Evolutionary conservation across 768 basidiomycete species (phyloP), one percentile per base, ranked within the genome.

Genomic region (Glaciozyma martinii): DNA sequence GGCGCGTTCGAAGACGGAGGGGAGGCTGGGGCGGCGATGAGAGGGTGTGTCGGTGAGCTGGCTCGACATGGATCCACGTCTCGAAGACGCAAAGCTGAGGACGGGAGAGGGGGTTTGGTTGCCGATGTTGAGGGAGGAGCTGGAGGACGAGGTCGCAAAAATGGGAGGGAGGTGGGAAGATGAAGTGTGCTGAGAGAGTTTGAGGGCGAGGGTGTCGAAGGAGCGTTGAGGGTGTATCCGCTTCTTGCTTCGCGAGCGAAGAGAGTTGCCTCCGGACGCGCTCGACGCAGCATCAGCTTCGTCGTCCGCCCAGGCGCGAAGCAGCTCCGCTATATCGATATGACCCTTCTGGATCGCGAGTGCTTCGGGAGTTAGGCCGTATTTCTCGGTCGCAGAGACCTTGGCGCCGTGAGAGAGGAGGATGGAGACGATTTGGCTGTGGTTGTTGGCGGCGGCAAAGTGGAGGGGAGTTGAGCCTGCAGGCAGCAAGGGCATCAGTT

Each of bases 381-480:
- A 87, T 75, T 98, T 99, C 78, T 99, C 94, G 8, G 86, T 76
- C 52, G 85, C 83, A 75, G 86, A 81, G 27, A 91, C 84, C 64
- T 84, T 81, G 12, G 94, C 95, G 56, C 92, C 92, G 67, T 85
- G 85, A 23, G 86, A 82, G 46, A 99, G 84, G 50, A 99, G 85
- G 43, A 87, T 83, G 65, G 80, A 81, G 53, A 91, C 84, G 71
- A 92, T 84, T 30, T 80, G 77, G 37, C 83, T 83, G 77, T 99
- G 90, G 5, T 93, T 93, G 72, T 95, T 92, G 33, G 94, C 92
- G 42, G 92, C 88, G 19, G 95, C 94, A 75, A 97, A 99, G 75
- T 99, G 95, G 30, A 98, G 84, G 0, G 95, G 90, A 0, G 94
- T 95, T 0, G 69, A 71, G 25, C 69, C 69, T 70, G 59, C 5